These are phyloP conservation scores for Pseudohalonectria lignicola DNA, from an alignment of 2,329 filamentous ascomycete species.

Conservation along the genomic window DNA sequence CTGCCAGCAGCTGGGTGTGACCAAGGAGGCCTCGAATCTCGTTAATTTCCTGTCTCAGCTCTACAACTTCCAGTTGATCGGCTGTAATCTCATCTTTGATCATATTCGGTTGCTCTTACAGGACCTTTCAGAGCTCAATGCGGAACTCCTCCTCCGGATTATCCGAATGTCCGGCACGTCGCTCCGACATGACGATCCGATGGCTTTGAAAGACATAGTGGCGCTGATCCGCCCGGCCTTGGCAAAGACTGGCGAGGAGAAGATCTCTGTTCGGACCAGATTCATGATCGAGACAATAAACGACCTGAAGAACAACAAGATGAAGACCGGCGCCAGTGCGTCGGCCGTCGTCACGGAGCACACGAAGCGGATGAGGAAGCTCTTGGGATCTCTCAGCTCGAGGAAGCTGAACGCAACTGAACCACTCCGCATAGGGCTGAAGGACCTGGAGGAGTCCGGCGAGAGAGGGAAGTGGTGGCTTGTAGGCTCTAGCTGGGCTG, in stretches of 20 bases:
- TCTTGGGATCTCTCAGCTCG: conserved; percentile 65
- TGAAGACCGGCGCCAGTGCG: conserved; percentile 58
- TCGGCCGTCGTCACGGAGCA: conserved; percentile 70
- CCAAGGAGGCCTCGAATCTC: conserved; percentile 63
- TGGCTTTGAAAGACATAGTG: conserved; percentile 81
- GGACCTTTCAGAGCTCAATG: conserved; percentile 72
- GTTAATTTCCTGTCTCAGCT: conserved; percentile 75
- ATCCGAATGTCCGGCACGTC: conserved; percentile 74
- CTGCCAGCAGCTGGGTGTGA: conserved; percentile 16
- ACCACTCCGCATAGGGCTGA: conserved; percentile 69
- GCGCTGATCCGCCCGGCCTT: conserved; percentile 65
- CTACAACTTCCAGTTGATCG: conserved; percentile 85
- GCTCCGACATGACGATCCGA: conserved; percentile 79
- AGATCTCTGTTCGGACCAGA: conserved; percentile 76
- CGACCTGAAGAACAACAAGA: conserved; percentile 86
- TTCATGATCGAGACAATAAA: conserved; percentile 98
- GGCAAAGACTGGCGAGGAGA: conserved; percentile 50
- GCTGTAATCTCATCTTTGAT: conserved; percentile 78
- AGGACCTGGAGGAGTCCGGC: conserved; percentile 72
- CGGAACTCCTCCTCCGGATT: conserved; percentile 76
- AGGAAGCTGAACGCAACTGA: conserved; percentile 60
- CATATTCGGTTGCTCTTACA: conserved; percentile 70
- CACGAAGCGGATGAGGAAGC: conserved; percentile 79
- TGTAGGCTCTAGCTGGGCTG: conserved; percentile 83
- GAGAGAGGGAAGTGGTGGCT: conserved; percentile 98